These are phyloP conservation scores for Rosellinia necatrix DNA, from an alignment of 2,329 filamentous ascomycete species.

Conservation along the genomic window DNA sequence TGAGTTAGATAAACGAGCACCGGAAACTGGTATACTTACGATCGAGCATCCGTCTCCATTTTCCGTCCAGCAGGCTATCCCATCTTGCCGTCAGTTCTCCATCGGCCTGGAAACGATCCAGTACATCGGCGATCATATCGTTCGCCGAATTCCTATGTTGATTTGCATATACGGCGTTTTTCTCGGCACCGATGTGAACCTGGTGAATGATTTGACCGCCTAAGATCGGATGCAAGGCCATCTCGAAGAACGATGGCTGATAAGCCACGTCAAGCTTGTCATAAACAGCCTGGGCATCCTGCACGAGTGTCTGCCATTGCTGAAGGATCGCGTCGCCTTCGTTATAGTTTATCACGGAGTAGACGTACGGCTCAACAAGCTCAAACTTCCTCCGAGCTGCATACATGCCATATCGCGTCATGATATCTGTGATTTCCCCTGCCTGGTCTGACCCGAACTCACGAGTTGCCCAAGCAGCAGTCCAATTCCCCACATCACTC, in stretches of 20 bases:
- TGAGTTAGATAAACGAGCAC: background rate
- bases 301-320: slow-evolving; percentile 57
- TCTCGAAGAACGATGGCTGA: slow-evolving; percentile 65
- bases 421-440: slow-evolving; percentile 53
- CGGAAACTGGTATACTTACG: slow-evolving; percentile 44
- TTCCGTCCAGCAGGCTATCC: slow-evolving; percentile 62
- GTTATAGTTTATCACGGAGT: slow-evolving; percentile 63
- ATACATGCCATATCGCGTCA: slow-evolving; percentile 60
- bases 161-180: slow-evolving; percentile 55
- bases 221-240: slow-evolving; percentile 62
- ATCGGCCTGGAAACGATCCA: slow-evolving; percentile 61
- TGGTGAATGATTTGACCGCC: slow-evolving; percentile 60
- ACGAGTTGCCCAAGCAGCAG: slow-evolving; percentile 59
- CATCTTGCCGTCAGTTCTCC: slow-evolving; percentile 60
- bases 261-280: slow-evolving; percentile 53
- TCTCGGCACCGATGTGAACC: slow-evolving; percentile 53
- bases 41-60: slow-evolving; percentile 67
- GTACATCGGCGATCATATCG: slow-evolving; percentile 54
- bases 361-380: slow-evolving; percentile 59
- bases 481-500: slow-evolving; percentile 60
- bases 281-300: slow-evolving; percentile 60
- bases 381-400: slow-evolving; percentile 64
- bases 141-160: slow-evolving; percentile 59
- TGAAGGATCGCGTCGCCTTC: slow-evolving; percentile 61
- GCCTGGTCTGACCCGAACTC: slow-evolving; percentile 59